Evolutionary conservation across 2,329 filamentous ascomycete genomes (phyloP).

Genomic region (Calonectria pseudoreteaudii): DNA sequence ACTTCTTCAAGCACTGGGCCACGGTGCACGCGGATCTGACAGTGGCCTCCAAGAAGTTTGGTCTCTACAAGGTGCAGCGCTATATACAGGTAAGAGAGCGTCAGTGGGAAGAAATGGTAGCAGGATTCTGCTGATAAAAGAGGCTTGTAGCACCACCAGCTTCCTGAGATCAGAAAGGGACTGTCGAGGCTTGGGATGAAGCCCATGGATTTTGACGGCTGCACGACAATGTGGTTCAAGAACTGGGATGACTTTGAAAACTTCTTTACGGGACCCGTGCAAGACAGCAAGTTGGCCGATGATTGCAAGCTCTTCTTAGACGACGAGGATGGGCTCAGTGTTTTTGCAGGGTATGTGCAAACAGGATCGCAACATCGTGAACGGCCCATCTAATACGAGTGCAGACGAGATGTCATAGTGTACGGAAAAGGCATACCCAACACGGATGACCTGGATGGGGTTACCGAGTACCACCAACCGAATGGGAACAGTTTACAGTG

Average conservation of each 20-base stretch:
- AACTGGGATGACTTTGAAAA: slow-evolving; percentile 29
- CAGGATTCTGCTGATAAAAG: not conserved
- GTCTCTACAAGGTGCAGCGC: slow-evolving; percentile 27
- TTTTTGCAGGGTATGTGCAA: slow-evolving; percentile 28
- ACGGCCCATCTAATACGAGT: not conserved
- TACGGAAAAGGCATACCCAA: slow-evolving; percentile 28
- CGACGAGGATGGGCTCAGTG: slow-evolving; percentile 15
- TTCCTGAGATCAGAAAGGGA: slow-evolving; percentile 27
- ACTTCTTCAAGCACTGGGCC: slow-evolving; percentile 33
- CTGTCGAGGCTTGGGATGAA: slow-evolving; percentile 23
- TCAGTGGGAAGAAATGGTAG: not conserved
- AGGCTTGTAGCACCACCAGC: slow-evolving; percentile 28
- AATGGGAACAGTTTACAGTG: not conserved
- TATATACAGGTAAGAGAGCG: slow-evolving; percentile 28
- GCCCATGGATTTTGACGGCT: slow-evolving; percentile 35
- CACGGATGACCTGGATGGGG: slow-evolving; percentile 26
- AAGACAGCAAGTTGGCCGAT: slow-evolving; percentile 9
- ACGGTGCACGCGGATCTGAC: slow-evolving; percentile 34
- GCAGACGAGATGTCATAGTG: slow-evolving; percentile 26
- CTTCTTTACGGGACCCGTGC: slow-evolving; percentile 27
- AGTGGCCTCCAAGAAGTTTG: slow-evolving; percentile 29
- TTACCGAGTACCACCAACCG: slow-evolving; percentile 9
- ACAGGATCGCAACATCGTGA: not conserved
- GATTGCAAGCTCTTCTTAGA: slow-evolving; percentile 33
- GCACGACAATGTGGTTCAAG: slow-evolving; percentile 34